Evolutionary conservation across 2,329 filamentous ascomycete genomes (phyloP).

Genomic region (Fusarium haematococcum): DNA sequence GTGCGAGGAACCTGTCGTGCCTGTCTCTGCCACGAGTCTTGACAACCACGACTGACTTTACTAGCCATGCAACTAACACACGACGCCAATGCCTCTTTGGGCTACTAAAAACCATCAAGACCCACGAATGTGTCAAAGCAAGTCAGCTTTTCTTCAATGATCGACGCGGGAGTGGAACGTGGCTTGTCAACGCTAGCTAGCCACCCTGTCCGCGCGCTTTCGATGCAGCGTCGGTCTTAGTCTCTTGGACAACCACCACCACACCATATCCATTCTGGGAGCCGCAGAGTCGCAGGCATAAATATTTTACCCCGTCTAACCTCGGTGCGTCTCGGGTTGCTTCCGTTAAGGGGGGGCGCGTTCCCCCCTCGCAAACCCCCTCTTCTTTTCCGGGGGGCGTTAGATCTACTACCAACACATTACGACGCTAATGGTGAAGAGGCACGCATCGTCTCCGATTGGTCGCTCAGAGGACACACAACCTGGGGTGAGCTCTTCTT

Average conservation of each 20-base stretch:
- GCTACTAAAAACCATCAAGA: not conserved
- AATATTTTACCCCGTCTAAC: not conserved
- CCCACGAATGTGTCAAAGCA: slow-evolving; percentile 3
- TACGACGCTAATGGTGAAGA: slow-evolving; percentile 5
- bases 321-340: not conserved
- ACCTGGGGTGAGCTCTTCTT: slow-evolving; percentile 1
- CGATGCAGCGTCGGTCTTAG: not conserved
- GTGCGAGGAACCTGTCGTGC: not conserved
- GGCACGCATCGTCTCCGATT: slow-evolving; percentile 13
- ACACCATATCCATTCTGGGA: not conserved
- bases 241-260: not conserved
- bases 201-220: not conserved
- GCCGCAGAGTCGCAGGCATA: not conserved
- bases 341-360: not conserved
- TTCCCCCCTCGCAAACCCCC: not conserved
- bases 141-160: not conserved
- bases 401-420: not conserved
- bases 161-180: slow-evolving; percentile 16
- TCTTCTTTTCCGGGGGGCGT: not conserved
- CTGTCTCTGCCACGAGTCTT: not conserved
- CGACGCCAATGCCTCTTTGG: not conserved
- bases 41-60: not conserved
- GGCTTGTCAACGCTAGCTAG: not conserved
- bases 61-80: not conserved
- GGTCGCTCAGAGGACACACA: not conserved